Evolutionary conservation across 2,329 filamentous ascomycete species (phyloP), one percentile per base, ranked within the genome.

Genomic region (Septoria linicola): DNA sequence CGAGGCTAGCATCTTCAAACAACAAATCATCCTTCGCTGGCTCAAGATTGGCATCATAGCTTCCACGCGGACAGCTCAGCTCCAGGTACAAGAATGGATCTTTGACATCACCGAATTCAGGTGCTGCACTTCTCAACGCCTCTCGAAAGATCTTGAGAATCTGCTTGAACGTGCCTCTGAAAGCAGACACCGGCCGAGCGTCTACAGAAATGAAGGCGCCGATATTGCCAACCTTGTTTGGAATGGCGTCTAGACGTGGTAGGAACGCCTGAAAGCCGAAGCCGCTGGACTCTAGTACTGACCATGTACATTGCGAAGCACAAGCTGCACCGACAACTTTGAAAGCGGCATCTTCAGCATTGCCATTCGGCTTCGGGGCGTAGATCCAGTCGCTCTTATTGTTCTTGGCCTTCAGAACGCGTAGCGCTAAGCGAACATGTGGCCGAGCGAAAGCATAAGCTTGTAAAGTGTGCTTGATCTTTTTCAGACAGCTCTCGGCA

Each of bases 1-100:
- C 60, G 0, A 62, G 16, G 3, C 66, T 61, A 2, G 83, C 78
- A 43, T 88, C 73, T 3, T 72, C 73, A 62, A 91, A 89, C 1
- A 89, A 62, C 1, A 91, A 77, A 60, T 89, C 81, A 50, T 88
- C 82, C 64, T 91, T 91, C 3, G 81, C 74, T 3, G 86, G 80
- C 53, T 89, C 82, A 4, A 90, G 69, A 58, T 90, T 91, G 1
- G 78, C 74, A 68, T 91, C 87, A 61, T 91, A 91, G 51, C 75
- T 83, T 21, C 76, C 76, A 1, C 72, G 64, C 0, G 81, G 77
- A 61, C 85, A 90, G 11, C 66, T 66, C 23, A 91, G 81, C 50
- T 82, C 79, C 31, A 91, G 68, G 34, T 76, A 76, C 34, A 89
- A 68, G 63, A 90, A 89, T 0, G 78, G 76, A 43, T 80, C 77